phyloP scores from a whole-genome alignment of 352 stramenopile genomes.

The Saprolegnia parasitica region DNA sequence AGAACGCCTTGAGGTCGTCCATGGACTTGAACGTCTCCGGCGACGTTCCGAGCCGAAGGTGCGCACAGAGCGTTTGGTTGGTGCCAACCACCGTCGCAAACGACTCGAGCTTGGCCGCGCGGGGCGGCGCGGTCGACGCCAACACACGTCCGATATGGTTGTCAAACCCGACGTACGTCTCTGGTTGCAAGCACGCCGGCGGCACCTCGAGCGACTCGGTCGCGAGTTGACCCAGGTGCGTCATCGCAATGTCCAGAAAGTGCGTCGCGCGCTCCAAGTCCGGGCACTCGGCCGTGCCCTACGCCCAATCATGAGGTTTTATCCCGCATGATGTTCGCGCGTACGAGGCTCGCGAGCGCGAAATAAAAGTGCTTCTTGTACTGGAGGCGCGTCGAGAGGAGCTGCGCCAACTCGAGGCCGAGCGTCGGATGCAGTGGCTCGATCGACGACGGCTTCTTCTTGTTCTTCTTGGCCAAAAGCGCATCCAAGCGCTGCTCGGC shows the following conservation, averaged over 20 bases:
- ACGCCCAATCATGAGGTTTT: background rate
- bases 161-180: slow-evolving; percentile 71
- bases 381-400: slow-evolving; percentile 10
- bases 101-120: slow-evolving; percentile 59
- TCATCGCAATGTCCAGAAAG: background rate
- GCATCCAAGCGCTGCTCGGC: slow-evolving; percentile 21
- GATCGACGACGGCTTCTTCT: slow-evolving; percentile 37
- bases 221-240: slow-evolving; percentile 36
- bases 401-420: slow-evolving; percentile 10
- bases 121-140: slow-evolving; percentile 59
- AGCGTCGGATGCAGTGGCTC: slow-evolving; percentile 11
- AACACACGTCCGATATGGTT: slow-evolving; percentile 64
- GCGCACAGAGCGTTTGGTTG: slow-evolving; percentile 49
- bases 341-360: slow-evolving; percentile 5
- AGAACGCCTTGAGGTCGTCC: slow-evolving; percentile 76
- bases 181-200: slow-evolving; percentile 51
- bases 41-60: slow-evolving; percentile 50
- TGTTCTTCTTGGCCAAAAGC: slow-evolving; percentile 38
- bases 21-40: slow-evolving; percentile 57
- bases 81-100: slow-evolving; percentile 48
- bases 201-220: slow-evolving; percentile 66
- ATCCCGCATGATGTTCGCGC: background rate
- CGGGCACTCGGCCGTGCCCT: slow-evolving; percentile 21
- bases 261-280: slow-evolving; percentile 19
- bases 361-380: slow-evolving; percentile 15